Evolutionary conservation across 495 filamentous ascomycete species (phyloP).

Genomic region (Xylaria acuta): DNA sequence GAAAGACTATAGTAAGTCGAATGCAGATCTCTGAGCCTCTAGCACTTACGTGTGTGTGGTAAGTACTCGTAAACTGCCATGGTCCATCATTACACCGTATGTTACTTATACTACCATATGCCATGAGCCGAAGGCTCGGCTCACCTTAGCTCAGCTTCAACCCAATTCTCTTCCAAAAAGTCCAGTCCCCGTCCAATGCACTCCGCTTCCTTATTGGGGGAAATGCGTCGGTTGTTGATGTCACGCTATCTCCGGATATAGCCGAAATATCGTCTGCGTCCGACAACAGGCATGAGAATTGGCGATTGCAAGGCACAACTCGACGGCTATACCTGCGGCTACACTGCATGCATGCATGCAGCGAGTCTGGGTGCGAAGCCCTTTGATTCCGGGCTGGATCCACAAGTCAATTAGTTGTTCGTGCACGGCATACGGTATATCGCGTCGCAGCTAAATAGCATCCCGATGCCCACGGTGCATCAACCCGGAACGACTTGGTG

Average conservation of each 20-base stretch:
- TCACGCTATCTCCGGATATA: slow-evolving; percentile 21
- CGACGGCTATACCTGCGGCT: slow-evolving; percentile 7
- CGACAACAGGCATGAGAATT: background rate
- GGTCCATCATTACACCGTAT: background rate
- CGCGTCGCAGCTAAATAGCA: background rate
- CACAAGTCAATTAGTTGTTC: background rate
- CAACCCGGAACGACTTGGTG: background rate
- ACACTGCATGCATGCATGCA: slow-evolving; percentile 2
- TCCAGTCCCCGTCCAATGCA: background rate
- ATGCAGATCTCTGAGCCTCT: slow-evolving; percentile 12
- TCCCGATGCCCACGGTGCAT: background rate
- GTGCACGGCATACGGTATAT: background rate
- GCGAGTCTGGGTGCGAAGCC: background rate
- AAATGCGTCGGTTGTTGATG: background rate
- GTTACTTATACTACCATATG: background rate
- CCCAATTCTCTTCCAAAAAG: background rate
- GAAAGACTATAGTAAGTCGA: background rate
- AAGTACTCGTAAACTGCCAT: background rate
- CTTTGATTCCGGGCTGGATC: background rate
- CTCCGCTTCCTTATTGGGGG: background rate
- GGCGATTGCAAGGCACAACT: background rate
- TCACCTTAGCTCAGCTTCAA: slow-evolving; percentile 9
- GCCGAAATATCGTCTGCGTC: slow-evolving; percentile 13
- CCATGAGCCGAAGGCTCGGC: background rate
- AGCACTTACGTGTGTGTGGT: background rate